Evolutionary conservation across 2,329 filamentous ascomycete genomes (phyloP), one percentile per base, ranked within the genome.

Genomic region (Apiospora pterosperma): DNA sequence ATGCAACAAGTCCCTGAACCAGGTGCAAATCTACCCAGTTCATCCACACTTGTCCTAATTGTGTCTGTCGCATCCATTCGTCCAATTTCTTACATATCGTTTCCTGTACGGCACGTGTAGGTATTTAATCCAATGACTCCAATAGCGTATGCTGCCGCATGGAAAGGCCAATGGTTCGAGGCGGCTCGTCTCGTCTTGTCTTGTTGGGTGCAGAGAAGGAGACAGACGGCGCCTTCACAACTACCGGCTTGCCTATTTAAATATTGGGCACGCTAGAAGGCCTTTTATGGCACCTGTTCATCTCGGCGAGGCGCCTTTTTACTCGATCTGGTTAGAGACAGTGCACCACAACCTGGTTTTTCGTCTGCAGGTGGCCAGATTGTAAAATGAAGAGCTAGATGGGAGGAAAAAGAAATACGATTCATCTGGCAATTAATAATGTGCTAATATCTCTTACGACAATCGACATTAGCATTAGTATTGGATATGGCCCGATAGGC

Each of bases 1-100:
- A 55, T 55, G 48, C 48, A 55, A 28, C 48, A 55, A n/a, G 48
- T 55, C 48, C 48, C 48, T 55, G 48, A 55, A 55, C 48, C 48
- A 55, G 48, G 48, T 55, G 48, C 48, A 55, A 31, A 55, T 55
- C 48, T 34, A 28, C 8, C 28, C 28, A 34, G 48, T 34, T n/a
- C 14, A n/a, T 21, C 23, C 12, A 28, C 44, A 23, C 44, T 52
- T 16, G 23, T 52, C 44, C 23, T 52, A 52, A 16, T 21, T 5
- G 41, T 23, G 42, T 23, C 21, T 25, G 36, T 16, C 4, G 11
- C 3, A 12, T 12, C 11, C 23, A 21, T 42, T 42, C n/a, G n/a
- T 42, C n/a, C 7, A 21, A 21, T 42, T 21, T 21, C 39, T 10
- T 23, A 44, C 41, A 12, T 48, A 48, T 23, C 4, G 23, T 25